A percentile compares a stretch with the other conserved stretches of the same genome.
These are phyloP conservation scores for Sporothrix phasma DNA, from an alignment of 2,329 filamentous ascomycete genomes.

Conservation along the genomic window DNA sequence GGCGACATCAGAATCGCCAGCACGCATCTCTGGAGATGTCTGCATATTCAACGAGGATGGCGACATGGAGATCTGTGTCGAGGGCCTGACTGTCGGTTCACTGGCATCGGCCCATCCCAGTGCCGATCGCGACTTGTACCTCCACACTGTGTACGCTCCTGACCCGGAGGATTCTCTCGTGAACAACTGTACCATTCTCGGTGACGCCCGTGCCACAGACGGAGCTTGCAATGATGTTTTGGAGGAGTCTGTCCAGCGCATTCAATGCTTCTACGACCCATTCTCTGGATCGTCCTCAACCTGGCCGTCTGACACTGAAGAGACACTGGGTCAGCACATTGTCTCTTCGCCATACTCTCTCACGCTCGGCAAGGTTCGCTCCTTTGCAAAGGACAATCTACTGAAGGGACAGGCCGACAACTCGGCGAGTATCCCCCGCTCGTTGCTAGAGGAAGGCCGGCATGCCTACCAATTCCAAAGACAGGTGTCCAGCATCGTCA, in stretches of 20 bases:
- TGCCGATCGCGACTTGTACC: conserved; percentile 28
- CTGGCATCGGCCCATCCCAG: conserved; percentile 25
- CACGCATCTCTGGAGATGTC: conserved; percentile 30
- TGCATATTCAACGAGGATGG: conserved; percentile 26
- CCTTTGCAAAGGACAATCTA: conserved; percentile 13
- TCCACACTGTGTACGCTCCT: conserved; percentile 28
- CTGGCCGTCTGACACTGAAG: conserved; percentile 7
- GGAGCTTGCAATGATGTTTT: neutral
- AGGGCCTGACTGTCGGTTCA: conserved; percentile 27
- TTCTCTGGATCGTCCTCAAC: neutral
- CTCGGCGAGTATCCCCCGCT: conserved; percentile 17
- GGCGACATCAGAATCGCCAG: conserved; percentile 19
- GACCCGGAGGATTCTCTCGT: conserved; percentile 34
- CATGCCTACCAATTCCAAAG: conserved; percentile 25
- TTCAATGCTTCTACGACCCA: neutral
- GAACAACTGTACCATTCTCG: neutral
- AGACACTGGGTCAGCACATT: neutral
- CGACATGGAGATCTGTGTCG: conserved; percentile 27
- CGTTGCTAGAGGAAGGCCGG: conserved; percentile 26
- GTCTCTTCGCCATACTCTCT: neutral
- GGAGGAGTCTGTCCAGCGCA: neutral
- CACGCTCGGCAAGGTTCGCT: neutral
- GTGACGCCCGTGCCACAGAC: neutral
- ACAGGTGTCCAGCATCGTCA: conserved; percentile 27
- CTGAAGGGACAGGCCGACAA: conserved; percentile 10